Percentiles rank a stretch among this genome's conserved stretches.
phyloP scores from a whole-genome alignment of 805 yeast genomes.

The Pachysolen tannophilus region DNA sequence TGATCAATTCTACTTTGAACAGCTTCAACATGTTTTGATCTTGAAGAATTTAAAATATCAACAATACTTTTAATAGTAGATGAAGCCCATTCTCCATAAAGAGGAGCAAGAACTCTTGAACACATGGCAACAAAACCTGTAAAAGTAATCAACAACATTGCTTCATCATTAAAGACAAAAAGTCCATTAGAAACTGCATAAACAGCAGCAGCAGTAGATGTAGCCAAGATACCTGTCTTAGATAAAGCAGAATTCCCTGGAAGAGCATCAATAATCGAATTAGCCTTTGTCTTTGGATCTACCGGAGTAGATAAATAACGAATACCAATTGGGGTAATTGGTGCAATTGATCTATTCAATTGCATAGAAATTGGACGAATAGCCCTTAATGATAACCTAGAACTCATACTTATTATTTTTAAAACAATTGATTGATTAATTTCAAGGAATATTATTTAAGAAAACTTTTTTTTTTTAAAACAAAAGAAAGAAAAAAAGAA shows the following conservation, averaged over 20 bases:
- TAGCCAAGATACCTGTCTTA: slow-evolving; percentile 93
- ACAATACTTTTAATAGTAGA: slow-evolving; percentile 76
- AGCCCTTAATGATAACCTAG: no score
- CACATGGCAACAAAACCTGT: slow-evolving; percentile 64
- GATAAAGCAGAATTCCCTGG: slow-evolving; percentile 87
- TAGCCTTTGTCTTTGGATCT: slow-evolving; percentile 89
- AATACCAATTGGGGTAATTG: slow-evolving; percentile 52
- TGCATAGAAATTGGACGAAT: no score
- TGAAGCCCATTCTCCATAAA: slow-evolving; percentile 91
- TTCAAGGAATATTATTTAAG: no score
- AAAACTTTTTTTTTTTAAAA: no score
- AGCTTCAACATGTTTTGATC: slow-evolving; percentile 84
- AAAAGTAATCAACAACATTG: slow-evolving; percentile 77
- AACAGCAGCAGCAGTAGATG: slow-evolving; percentile 88
- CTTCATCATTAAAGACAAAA: slow-evolving; percentile 90
- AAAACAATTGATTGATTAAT: no score
- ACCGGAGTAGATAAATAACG: slow-evolving; percentile 62
- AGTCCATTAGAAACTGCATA: slow-evolving; percentile 93
- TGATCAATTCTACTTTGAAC: slow-evolving; percentile 87
- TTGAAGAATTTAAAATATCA: slow-evolving; percentile 77
- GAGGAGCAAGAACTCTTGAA: slow-evolving; percentile 88
- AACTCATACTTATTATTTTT: no score
- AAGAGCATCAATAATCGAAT: slow-evolving; percentile 79
- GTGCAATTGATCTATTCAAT: no score
- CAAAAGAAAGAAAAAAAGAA: no score